A percentile compares a stretch with the other conserved stretches of the same genome.
phyloP scores from a whole-genome alignment of 257 asterid genomes.

The Nicotiana attenuata region DNA sequence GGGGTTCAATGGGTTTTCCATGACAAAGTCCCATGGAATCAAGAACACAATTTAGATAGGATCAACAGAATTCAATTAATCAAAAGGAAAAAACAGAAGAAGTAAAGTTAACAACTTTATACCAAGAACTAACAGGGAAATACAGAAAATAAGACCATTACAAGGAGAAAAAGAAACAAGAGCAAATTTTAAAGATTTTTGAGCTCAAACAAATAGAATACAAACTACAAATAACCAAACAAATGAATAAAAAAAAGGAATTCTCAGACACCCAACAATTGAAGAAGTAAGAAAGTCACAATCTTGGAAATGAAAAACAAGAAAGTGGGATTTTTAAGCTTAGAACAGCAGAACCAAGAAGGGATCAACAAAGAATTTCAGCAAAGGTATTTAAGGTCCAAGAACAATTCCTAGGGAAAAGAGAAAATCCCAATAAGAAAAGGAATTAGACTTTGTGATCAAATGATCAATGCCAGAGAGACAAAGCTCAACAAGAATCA shows the following conservation, averaged over 20 bases:
- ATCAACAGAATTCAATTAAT: slow-evolving; percentile 15
- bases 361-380: slow-evolving; percentile 21
- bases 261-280: neutral
- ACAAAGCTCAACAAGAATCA: slow-evolving; percentile 31
- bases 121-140: neutral
- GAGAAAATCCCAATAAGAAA: slow-evolving; percentile 25
- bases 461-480: slow-evolving; percentile 43
- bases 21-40: slow-evolving; percentile 92
- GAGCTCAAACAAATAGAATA: neutral
- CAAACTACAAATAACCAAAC: neutral
- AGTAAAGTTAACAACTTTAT: neutral
- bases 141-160: slow-evolving; percentile 23
- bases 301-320: slow-evolving; percentile 16
- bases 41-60: slow-evolving; percentile 24
- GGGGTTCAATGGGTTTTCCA: slow-evolving; percentile 76
- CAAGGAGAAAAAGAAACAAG: neutral
- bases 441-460: slow-evolving; percentile 31
- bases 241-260: neutral
- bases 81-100: neutral
- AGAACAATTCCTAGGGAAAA: slow-evolving; percentile 16
- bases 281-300: neutral
- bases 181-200: neutral
- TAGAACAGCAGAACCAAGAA: slow-evolving; percentile 38
- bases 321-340: slow-evolving; percentile 23
- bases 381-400: slow-evolving; percentile 17